Evolutionary conservation across 164 flowering plant species (phyloP), one percentile per base, ranked within the genome.

Genomic region (Aristolochia contorta): DNA sequence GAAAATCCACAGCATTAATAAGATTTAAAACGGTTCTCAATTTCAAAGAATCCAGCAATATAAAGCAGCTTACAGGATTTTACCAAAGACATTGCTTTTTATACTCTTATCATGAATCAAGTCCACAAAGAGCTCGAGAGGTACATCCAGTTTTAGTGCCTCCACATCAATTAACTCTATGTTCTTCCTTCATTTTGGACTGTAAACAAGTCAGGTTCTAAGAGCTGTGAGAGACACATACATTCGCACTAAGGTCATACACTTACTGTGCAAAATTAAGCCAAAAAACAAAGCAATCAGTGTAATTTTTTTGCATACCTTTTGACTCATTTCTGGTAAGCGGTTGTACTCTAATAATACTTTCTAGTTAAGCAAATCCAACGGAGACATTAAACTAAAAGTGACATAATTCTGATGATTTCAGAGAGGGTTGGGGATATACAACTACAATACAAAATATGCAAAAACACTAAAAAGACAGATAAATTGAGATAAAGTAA

Each of bases 31-130:
- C 16, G 12, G 8, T 13, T 3, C 12, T 55, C 15, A 23, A 18
- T 52, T 20, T 52, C 15, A 18, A 4, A 53, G 20, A 30, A 30
- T 30, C 10, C 12, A 37, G 45, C 13, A 56, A 63, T 49, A 64
- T 65, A 58, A 49, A 54, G 53, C 0, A 65, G 30, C 30, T 27
- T 27, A 27, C 3, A 27, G 30, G 64, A 68, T 66, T 46, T 60
- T 65, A 89, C 98, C 96, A 79, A 93, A 93, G 71, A 86, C 96
- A 77, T 71, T 83, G 81, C 91, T 86, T 69, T 71, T 57, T 56
- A 86, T 82, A 74, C 98, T 84, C 63, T 69, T 82, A 54, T 86
- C 93, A 60, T 83, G 86, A 69, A 74, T 61, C 71, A 82, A 65
- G 74, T 93, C 98, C 72, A 75, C 67, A 65, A 74, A 79, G 50